These are phyloP conservation scores for Saccharomycopsis sp. DNA, from an alignment of 805 yeast species.

Conservation along the genomic window DNA sequence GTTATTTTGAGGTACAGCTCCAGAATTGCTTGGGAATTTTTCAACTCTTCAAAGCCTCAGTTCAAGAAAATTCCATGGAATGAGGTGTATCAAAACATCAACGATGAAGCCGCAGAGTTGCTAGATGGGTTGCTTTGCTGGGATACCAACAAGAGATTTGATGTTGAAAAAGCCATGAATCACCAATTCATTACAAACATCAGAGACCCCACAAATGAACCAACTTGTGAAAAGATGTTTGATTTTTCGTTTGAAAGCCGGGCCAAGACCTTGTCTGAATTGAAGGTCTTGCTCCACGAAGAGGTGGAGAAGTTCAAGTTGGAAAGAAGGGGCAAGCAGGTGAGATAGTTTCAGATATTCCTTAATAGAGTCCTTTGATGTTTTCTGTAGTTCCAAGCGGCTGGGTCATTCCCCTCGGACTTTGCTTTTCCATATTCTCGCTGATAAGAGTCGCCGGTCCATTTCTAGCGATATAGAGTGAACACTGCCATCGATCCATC, in stretches of 20 bases:
- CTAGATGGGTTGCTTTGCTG: constrained; percentile 51
- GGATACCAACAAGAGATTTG: constrained; percentile 48
- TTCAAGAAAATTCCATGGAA: constrained; percentile 38
- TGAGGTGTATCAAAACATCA: constrained; percentile 54
- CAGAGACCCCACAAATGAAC: constrained; percentile 49
- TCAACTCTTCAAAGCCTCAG: constrained; percentile 36
- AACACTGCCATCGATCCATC: too few species aligned
- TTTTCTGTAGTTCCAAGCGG: too few species aligned
- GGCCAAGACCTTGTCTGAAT: constrained; percentile 31
- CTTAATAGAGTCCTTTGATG: not conserved
- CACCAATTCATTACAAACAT: constrained; percentile 49
- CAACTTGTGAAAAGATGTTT: constrained; percentile 40
- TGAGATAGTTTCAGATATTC: not conserved
- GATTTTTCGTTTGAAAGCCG: constrained; percentile 59
- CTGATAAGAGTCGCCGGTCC: too few species aligned
- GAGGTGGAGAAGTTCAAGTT: constrained; percentile 46
- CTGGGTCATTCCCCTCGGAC: too few species aligned
- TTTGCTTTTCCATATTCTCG: not conserved
- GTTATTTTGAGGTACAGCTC: constrained; percentile 38
- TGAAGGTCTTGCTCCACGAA: constrained; percentile 39
- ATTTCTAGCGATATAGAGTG: too few species aligned
- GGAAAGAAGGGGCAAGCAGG: constrained; percentile 24
- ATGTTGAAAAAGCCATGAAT: constrained; percentile 46
- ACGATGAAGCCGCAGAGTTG: constrained; percentile 40
- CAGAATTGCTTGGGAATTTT: constrained; percentile 37